Base-by-base conservation (phyloP, 768 basidiomycete species). In the Hygrophorus russula region DNA sequence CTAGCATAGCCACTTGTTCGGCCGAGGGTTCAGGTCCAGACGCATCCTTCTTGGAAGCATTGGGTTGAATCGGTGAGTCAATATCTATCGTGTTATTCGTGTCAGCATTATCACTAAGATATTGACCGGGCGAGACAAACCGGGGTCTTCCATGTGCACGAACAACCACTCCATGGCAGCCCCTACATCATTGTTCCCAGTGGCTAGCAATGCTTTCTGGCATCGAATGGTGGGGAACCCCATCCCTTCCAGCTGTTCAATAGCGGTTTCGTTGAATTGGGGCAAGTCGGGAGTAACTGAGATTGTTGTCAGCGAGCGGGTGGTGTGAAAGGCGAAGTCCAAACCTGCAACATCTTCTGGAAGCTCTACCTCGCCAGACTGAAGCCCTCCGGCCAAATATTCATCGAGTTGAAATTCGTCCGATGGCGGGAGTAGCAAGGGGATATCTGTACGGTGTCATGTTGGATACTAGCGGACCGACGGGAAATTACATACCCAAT, bases 151-250 rank as follows among this genome's bases (percentile, higher is more conserved):
- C 87, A 93, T 88, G 59, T 97, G 94, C 35, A 61, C 70, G 55
- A 98, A 94, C 33, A 99, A 60, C 94, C 94, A 99, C 46, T 90
- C 81, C 91, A 94, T 94, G 0, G 96, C 96, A 0, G 68, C 72
- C 48, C 92, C 86, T 0, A 83, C 65, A 46, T 80, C 78, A 12
- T 60, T 64, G 51, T 82, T 80, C 0, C 90, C 89, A 0, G 92
- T 98, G 0, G 90, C 91, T 8, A 94, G 67, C 4, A 98, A 59
- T 0, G 93, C 96, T 51, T 90, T 92, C 53, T 94, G 83, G 58
- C 87, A 92, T 17, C 92, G 75, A 6, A 91, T 59, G 0, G 64
- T 57, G 0, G 93, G 86, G 70, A 99, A 98, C 0, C 94, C 94
- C 91, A 98, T 93, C 0, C 65, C 79, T 52, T 87, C 78, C 17